These are phyloP conservation scores for Epichloe sp. DNA, from an alignment of 2,329 filamentous ascomycete genomes.

Conservation along the genomic window DNA sequence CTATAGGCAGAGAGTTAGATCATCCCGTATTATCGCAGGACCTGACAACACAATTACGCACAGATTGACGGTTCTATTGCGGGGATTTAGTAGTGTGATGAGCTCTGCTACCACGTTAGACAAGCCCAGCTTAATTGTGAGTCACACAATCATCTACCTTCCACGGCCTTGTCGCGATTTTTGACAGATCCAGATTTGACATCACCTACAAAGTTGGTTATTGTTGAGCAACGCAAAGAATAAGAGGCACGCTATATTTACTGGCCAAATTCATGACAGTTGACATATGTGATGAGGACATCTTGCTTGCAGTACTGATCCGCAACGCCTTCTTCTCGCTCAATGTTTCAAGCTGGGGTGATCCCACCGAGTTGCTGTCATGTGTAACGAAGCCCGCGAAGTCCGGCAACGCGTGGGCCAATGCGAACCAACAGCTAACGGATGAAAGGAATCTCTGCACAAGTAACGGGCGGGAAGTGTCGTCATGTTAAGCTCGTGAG, in stretches of 20 bases:
- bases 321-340: background rate
- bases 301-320: constrained; percentile 7
- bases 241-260: constrained; percentile 7
- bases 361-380: background rate
- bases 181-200: constrained; percentile 22
- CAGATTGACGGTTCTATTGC: constrained; percentile 24
- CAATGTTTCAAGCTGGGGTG: background rate
- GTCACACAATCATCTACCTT: constrained; percentile 19
- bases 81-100: constrained; percentile 22
- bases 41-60: constrained; percentile 12
- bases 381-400: background rate
- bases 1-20: constrained; percentile 9
- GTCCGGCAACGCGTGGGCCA: background rate
- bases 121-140: background rate
- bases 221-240: constrained; percentile 6
- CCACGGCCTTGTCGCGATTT: constrained; percentile 27
- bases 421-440: background rate
- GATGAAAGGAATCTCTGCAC: background rate
- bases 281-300: constrained; percentile 20
- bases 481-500: background rate
- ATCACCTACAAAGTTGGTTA: constrained; percentile 14
- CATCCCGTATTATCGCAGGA: background rate
- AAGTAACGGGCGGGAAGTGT: background rate
- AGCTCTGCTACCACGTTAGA: constrained; percentile 17
- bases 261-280: constrained; percentile 24